These are phyloP conservation scores for Fonsecaea nubica DNA, from an alignment of 2,329 filamentous ascomycete genomes.

Conservation along the genomic window DNA sequence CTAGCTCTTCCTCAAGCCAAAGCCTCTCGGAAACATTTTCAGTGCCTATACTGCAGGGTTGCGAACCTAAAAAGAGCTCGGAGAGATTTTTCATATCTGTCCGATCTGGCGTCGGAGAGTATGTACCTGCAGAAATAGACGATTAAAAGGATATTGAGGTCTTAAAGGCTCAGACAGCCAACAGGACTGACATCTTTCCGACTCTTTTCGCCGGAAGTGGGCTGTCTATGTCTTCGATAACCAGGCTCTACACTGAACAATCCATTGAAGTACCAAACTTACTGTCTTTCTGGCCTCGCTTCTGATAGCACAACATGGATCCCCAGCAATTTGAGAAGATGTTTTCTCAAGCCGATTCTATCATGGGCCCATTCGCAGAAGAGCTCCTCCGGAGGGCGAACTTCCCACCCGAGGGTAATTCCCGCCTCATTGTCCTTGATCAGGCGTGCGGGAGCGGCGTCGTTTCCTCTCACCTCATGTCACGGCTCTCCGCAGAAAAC, in stretches of 20 bases:
- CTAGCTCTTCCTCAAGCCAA: neutral
- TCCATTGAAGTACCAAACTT: neutral
- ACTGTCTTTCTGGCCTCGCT: neutral
- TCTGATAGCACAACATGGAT: slow-evolving; percentile 8
- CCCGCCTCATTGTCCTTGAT: slow-evolving; percentile 19
- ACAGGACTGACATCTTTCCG: neutral
- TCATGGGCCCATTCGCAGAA: slow-evolving; percentile 25
- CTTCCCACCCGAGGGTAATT: slow-evolving; percentile 10
- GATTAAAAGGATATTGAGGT: neutral
- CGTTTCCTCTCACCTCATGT: slow-evolving; percentile 18
- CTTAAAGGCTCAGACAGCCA: neutral
- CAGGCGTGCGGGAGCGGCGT: slow-evolving; percentile 21
- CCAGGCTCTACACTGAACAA: neutral
- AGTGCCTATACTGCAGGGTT: neutral
- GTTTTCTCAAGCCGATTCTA: slow-evolving; percentile 7
- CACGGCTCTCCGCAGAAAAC: neutral
- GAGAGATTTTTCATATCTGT: slow-evolving; percentile 2
- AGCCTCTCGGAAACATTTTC: slow-evolving; percentile 8
- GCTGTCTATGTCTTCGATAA: neutral
- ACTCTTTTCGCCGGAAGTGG: neutral
- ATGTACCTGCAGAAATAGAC: neutral
- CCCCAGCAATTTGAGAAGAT: slow-evolving; percentile 16
- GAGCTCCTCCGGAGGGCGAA: slow-evolving; percentile 6
- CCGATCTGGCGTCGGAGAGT: neutral
- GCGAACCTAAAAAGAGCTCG: neutral